Evolutionary conservation across 805 yeast species (phyloP), one percentile per base, ranked within the genome.

Genomic region (Zygoascus biomembranicola): DNA sequence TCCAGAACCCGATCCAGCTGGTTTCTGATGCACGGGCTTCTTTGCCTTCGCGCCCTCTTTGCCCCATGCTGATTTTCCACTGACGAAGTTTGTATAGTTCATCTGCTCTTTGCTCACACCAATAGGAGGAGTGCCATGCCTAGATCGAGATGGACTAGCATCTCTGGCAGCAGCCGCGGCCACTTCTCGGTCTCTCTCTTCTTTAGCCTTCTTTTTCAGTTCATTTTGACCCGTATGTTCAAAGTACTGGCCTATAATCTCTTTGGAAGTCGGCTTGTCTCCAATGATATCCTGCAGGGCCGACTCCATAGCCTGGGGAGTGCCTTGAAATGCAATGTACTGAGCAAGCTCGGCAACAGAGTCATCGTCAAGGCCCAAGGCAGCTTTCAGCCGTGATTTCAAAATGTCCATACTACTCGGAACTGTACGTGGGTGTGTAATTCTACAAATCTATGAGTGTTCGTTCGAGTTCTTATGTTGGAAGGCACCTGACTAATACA

Each of bases 61-160:
- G n/a, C 48, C 13, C 47, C 55, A 32, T 37, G 44, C 16, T 23
- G 50, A 56, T 54, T 50, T 26, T 46, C 49, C 49, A 9, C 41
- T 28, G 37, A 46, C 32, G 10, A 46, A 31, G 18, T 32, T 46
- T 3, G 32, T 32, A 46, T 46, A 46, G 16, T 46, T 28, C 39
- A 32, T 11, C 26, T 46, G 37, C 26, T 32, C 41, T 5, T 16
- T 10, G 13, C 32, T 46, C n/a, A 52, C 54, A 9, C 59, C 59
- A 26, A 55, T 43, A 6, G 59, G 53, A 26, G 39, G 16, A 10
- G 39, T 46, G 32, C 49, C 41, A 13, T 20, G 32, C 32, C 19
- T 4, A 5, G 47, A 18, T 28, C 26, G 13, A 14, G 49, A 46
- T 4, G 26, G 44, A 42, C 44, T 42, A 9, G 44, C 44, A 10